phyloP scores from a whole-genome alignment of 2,329 filamentous ascomycete genomes.

The Fusarium hainanense region DNA sequence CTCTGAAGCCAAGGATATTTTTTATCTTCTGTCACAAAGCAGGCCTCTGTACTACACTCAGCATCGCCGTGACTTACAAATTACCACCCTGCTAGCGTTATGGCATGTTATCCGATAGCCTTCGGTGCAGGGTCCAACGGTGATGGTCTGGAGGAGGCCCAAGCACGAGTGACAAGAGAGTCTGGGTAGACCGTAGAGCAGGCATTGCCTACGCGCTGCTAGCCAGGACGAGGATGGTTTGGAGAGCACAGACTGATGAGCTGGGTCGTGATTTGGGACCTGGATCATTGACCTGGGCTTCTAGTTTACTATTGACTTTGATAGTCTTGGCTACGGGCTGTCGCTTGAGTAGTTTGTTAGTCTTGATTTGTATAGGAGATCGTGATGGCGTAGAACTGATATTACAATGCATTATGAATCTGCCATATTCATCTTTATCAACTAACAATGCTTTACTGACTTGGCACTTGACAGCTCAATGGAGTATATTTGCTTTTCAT shows the following conservation, averaged over 20 bases:
- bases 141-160: slow-evolving; percentile 9
- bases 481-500: neutral
- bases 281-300: slow-evolving; percentile 2
- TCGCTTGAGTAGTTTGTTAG: neutral
- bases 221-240: slow-evolving; percentile 21
- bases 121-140: slow-evolving; percentile 1
- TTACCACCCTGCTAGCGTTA: slow-evolving; percentile 3
- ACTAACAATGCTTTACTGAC: neutral
- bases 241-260: slow-evolving; percentile 1
- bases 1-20: neutral
- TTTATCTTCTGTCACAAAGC: neutral
- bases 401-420: neutral
- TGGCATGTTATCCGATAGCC: slow-evolving; percentile 7
- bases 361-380: neutral
- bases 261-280: neutral
- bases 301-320: neutral
- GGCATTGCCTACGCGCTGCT: neutral
- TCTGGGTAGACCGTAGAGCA: slow-evolving; percentile 3
- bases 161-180: slow-evolving; percentile 16
- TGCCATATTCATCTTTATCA: neutral
- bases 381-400: neutral
- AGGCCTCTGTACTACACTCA: neutral
- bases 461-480: too few relatives aligned
- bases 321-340: neutral
- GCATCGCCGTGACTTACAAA: neutral